Base-by-base conservation (phyloP, 148 eudicot species). In the Camellia japonica region DNA sequence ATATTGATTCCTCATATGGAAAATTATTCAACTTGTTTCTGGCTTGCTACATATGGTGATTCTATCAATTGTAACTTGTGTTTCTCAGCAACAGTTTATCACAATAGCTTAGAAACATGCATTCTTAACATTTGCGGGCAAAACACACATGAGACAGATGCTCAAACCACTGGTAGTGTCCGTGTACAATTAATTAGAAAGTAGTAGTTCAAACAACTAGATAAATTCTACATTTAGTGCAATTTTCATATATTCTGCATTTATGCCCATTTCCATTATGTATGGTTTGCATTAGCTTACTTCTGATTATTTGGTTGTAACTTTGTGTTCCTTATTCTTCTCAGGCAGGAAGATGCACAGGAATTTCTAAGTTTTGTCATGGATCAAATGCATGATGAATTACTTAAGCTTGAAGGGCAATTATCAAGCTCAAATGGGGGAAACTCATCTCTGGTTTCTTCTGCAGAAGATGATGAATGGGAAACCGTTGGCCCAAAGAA, bases 271-370 rank as follows among this genome's bases (percentile, higher is more conserved):
- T 23, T 52, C 3, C n/a, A 54, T n/a, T 12, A 18, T 7, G 8
- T 73, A 20, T 30, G n/a, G 11, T 19, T 38, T 74, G 16, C 7
- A 47, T n/a, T 43, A 79, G 42, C 46, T 30, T 46, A 68, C 6
- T 5, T 44, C 41, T 68, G 63, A n/a, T 80, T 76, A 61, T 44
- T 70, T 41, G 69, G 78, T 14, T 38, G 9, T 13, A 43, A 41
- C 6, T 52, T 65, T 54, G n/a, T 41, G 43, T 64, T 55, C 56
- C 13, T 64, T 72, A 75, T 84, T 7, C 56, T 73, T 76, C 83
- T 66, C 93, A 96, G 99, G 89, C 98, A 96, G 87, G 99, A 96
- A 88, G 99, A 96, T 87, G 99, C 97, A 56, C 99, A 96, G 84
- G 99, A 96, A 80, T 96, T 96, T 80, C 85, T 96, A 75, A 93